Evolutionary conservation across 2,329 filamentous ascomycete species (phyloP).

Genomic region (Colletotrichum sp.): DNA sequence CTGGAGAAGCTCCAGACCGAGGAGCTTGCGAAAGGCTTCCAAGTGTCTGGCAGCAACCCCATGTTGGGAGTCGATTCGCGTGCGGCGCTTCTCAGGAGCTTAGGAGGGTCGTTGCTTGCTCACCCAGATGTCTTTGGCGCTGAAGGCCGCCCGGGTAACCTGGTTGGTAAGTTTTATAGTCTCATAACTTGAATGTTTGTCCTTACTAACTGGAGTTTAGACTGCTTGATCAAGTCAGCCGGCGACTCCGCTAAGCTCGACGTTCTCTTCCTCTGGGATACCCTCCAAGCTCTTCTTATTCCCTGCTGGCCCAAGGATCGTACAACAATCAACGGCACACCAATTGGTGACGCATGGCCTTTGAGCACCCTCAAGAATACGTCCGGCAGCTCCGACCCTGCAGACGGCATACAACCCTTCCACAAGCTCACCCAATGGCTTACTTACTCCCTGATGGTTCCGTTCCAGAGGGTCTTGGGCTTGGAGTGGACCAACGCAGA

Average conservation of each 20-base stretch:
- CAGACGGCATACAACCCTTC: constrained; percentile 74
- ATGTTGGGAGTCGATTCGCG: constrained; percentile 50
- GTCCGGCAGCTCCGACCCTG: background rate
- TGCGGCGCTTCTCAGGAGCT: constrained; percentile 41
- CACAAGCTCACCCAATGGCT: constrained; percentile 97
- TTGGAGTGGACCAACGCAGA: constrained; percentile 83
- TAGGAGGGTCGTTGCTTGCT: constrained; percentile 44
- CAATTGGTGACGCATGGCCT: constrained; percentile 57
- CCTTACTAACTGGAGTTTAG: constrained; percentile 27
- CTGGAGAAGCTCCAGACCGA: constrained; percentile 36
- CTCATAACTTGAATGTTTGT: background rate
- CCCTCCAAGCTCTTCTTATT: constrained; percentile 47
- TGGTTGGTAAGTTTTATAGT: constrained; percentile 43
- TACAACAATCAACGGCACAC: constrained; percentile 50
- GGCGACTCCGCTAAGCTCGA: constrained; percentile 34
- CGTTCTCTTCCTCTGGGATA: constrained; percentile 43
- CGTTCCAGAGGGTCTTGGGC: constrained; percentile 81
- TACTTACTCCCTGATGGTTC: constrained; percentile 90
- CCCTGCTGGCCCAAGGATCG: constrained; percentile 54
- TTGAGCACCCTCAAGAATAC: constrained; percentile 30
- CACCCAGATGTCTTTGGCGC: constrained; percentile 43
- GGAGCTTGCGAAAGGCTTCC: constrained; percentile 42
- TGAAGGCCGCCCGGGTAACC: constrained; percentile 47
- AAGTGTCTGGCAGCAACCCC: constrained; percentile 46
- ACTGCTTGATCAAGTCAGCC: constrained; percentile 39